phyloP scores from a whole-genome alignment of 148 eudicot genomes.

The Amaranthus hypochondriacus region DNA sequence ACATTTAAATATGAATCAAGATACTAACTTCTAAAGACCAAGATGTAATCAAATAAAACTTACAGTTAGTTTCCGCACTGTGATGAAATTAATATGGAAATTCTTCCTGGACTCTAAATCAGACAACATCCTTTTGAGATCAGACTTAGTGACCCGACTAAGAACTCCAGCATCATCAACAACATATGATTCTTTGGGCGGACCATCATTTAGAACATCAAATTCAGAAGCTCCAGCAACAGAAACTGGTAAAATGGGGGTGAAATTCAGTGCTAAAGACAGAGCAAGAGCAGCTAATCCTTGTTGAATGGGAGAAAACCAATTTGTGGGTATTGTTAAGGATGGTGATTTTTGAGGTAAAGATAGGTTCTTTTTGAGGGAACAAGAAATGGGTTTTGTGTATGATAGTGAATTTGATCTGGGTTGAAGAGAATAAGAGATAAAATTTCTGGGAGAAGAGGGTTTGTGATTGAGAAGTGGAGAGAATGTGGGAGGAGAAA shows the following conservation, averaged over 20 bases:
- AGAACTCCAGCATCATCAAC: conserved; percentile 97
- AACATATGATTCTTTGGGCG: conserved; percentile 75
- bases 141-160: conserved; percentile 78
- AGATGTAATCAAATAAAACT: conserved; percentile 17
- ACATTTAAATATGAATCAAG: background rate
- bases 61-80: conserved; percentile 89
- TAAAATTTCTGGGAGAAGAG: conserved; percentile 15
- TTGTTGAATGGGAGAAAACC: conserved; percentile 61
- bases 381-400: conserved; percentile 48
- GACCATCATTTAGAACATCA: conserved; percentile 78
- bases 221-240: conserved; percentile 77
- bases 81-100: conserved; percentile 65
- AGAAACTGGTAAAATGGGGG: conserved; percentile 39
- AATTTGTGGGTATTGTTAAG: conserved; percentile 37
- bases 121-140: conserved; percentile 71
- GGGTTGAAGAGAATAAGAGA: conserved; percentile 30
- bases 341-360: conserved; percentile 31
- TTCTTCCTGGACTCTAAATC: conserved; percentile 94
- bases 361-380: conserved; percentile 39
- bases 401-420: conserved; percentile 27
- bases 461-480: conserved; percentile 47
- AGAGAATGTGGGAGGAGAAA: conserved; percentile 58
- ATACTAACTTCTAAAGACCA: background rate
- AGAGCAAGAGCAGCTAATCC: conserved; percentile 83
- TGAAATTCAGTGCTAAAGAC: conserved; percentile 66